Evolutionary conservation across 2,329 filamentous ascomycete genomes (phyloP).

Genomic region (Gaeumannomyces sp.): DNA sequence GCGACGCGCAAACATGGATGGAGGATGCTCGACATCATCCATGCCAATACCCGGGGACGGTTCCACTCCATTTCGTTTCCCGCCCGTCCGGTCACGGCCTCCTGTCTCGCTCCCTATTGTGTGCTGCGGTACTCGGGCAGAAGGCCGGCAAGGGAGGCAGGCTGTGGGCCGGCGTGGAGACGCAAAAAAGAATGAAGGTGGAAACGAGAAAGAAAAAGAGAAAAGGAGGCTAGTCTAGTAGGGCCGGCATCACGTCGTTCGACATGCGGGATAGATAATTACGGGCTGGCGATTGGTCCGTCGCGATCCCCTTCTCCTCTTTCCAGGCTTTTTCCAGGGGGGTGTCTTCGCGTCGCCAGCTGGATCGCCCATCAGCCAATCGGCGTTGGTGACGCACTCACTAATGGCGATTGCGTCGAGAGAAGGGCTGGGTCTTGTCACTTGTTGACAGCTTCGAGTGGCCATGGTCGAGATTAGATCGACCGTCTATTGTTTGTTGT

Average conservation of each 20-base stretch:
- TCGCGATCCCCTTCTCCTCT: background rate
- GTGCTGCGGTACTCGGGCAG: background rate
- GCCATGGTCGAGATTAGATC: background rate
- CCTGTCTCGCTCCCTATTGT: background rate
- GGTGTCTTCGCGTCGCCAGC: background rate
- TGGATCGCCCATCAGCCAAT: background rate
- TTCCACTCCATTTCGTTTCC: conserved; percentile 1
- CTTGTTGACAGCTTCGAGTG: background rate
- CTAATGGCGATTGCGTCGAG: background rate
- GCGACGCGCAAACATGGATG: conserved; percentile 1
- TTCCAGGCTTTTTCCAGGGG: conserved; percentile 1
- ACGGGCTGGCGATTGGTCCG: background rate
- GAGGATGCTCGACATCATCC: background rate
- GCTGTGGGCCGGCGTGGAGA: background rate
- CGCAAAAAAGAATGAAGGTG: background rate
- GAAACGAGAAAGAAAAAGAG: background rate
- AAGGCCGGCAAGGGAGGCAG: background rate
- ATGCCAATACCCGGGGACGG: background rate
- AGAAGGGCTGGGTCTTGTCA: background rate
- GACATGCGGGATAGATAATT: background rate
- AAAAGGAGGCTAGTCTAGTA: background rate
- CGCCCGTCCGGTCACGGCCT: background rate
- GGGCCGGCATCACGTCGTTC: background rate
- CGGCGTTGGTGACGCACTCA: background rate
- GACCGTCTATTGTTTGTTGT: background rate